Base-by-base conservation (phyloP, 2,329 filamentous ascomycete genomes). In the Aspergillus nomiae region DNA sequence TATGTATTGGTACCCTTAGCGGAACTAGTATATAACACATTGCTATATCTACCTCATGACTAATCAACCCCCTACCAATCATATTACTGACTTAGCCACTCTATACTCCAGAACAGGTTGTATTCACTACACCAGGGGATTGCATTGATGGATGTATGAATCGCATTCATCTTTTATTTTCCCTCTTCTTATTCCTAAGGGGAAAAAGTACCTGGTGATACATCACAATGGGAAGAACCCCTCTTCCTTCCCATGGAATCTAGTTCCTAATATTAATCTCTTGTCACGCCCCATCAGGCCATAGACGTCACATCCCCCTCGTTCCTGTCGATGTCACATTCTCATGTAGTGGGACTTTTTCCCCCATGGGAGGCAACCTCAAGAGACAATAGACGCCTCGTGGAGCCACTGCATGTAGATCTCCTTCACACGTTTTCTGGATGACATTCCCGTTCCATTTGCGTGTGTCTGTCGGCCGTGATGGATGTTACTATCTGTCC, bases 401-500 rank as follows among this genome's bases (percentile, higher is more conserved):
- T 60, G 50, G 43, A 59, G 36, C 51, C 36, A 38, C 16, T 54
- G 21, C 28, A 21, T 53, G 24, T 32, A 36, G 30, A 55, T 55
- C 32, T 38, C 16, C 51, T 55, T 38, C 32, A 59, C 56, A 56
- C 45, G 60, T 59, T 53, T 45, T 30, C 26, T 30, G 9, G 6
- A 19, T 34, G 28, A 32, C 34, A 34, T 51, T 34, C 48, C 19
- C 9, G 19, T 51, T 51, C 28, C 48, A 51, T 51, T 51, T 51
- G 46, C 45, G 45, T 41, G 19, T 41, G 19, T 19, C 38, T 41
- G 38, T n/a, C 50, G 54, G 45, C 26, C 48, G 38, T 38, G 30
- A 28, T 46, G 19, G 45, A 54, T 55, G 21, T 59, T 62, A 66
- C 59, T 62, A 56, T 65, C 59, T 59, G 56, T 65, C 59, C 58